phyloP scores from a whole-genome alignment of 768 basidiomycete species.

The Pisolithus microcarpus region DNA sequence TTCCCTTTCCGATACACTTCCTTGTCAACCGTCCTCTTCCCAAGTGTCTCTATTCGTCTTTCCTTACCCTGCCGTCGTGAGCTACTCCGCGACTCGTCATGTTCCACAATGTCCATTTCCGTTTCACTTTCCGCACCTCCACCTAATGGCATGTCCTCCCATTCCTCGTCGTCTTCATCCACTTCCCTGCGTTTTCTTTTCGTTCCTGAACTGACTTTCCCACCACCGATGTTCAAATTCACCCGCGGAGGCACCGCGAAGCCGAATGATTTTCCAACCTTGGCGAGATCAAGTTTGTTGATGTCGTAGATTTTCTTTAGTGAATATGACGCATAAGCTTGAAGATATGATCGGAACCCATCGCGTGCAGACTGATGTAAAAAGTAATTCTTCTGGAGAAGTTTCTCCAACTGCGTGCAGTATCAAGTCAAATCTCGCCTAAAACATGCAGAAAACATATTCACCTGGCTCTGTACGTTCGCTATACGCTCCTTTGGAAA shows the following conservation, averaged over 20 bases:
- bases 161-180: slow-evolving; percentile 34
- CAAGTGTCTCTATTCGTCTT: slow-evolving; percentile 55
- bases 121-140: slow-evolving; percentile 35
- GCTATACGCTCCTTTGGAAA: slow-evolving; percentile 88
- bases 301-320: slow-evolving; percentile 98
- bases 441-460: slow-evolving; percentile 15
- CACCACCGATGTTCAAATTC: slow-evolving; percentile 63
- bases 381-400: slow-evolving; percentile 94
- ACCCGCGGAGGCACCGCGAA: slow-evolving; percentile 92
- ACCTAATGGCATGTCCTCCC: slow-evolving; percentile 37
- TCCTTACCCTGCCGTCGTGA: slow-evolving; percentile 38
- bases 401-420: slow-evolving; percentile 71
- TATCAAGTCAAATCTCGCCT: not conserved
- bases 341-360: slow-evolving; percentile 90
- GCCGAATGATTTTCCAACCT: slow-evolving; percentile 94
- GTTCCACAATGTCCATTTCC: slow-evolving; percentile 27
- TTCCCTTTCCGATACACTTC: slow-evolving; percentile 55
- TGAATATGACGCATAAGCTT: slow-evolving; percentile 96
- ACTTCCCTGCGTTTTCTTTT: slow-evolving; percentile 38
- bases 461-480: slow-evolving; percentile 92
- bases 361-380: slow-evolving; percentile 89
- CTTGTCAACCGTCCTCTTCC: slow-evolving; percentile 59
- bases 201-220: slow-evolving; percentile 34
- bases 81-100: slow-evolving; percentile 21
- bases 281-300: slow-evolving; percentile 85